These are phyloP conservation scores for Aquanectria penicillioides DNA, from an alignment of 2,329 filamentous ascomycete species.

Conservation along the genomic window DNA sequence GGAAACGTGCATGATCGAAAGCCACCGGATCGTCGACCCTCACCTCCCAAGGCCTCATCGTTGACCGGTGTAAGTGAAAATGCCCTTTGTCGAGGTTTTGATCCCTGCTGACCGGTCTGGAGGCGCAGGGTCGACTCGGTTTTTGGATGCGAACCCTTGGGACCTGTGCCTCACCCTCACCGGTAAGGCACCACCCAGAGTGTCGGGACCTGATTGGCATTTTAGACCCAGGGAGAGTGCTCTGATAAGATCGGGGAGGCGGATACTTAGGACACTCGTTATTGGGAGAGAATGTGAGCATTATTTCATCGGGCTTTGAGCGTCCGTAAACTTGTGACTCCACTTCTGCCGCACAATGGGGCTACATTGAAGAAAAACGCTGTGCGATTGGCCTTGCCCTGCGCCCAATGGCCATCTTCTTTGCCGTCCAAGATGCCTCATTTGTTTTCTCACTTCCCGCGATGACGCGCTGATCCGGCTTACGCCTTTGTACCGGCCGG, in stretches of 20 bases:
- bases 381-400: slow-evolving; percentile 3
- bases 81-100: background rate
- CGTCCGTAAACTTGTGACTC: slow-evolving; percentile 13
- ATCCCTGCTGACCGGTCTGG: slow-evolving; percentile 11
- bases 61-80: slow-evolving; percentile 4
- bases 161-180: background rate
- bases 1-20: slow-evolving; percentile 24
- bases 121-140: slow-evolving; percentile 1
- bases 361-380: background rate
- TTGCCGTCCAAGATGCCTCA: background rate
- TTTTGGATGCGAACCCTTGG: background rate
- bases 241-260: background rate
- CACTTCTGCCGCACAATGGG: slow-evolving; percentile 7
- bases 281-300: background rate
- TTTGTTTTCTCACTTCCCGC: slow-evolving; percentile 1
- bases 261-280: background rate
- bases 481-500: no score
- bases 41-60: slow-evolving; percentile 16
- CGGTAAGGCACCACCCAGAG: background rate
- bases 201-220: background rate
- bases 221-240: background rate
- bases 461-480: background rate
- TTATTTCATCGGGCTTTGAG: background rate
- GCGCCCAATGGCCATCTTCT: background rate
- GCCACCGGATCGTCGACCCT: slow-evolving; percentile 18